Evolutionary conservation across 805 yeast genomes (phyloP).

Genomic region (Saturnispora galanensis): DNA sequence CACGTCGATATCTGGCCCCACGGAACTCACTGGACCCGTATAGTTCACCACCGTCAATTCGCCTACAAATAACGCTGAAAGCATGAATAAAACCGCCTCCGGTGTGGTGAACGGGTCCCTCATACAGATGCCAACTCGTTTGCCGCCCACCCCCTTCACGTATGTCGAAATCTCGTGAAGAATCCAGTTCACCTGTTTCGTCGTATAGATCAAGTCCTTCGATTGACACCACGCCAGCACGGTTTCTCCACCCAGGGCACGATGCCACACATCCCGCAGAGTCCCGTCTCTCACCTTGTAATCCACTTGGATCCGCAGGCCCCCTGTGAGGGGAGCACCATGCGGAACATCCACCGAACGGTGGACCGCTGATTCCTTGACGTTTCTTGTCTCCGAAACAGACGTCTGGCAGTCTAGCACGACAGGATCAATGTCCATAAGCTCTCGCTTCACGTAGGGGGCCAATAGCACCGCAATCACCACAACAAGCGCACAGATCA

Average conservation of each 20-base stretch:
- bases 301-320: conserved; percentile 53
- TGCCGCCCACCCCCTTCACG: conserved; percentile 8
- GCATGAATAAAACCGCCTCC: conserved; percentile 17
- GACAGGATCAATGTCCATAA: conserved; percentile 47
- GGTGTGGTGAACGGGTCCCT: conserved; percentile 13
- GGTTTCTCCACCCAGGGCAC: conserved; percentile 26
- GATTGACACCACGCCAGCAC: neutral
- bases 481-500: neutral
- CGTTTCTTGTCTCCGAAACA: conserved; percentile 51
- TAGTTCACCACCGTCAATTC: conserved; percentile 32
- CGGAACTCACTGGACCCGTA: conserved; percentile 33
- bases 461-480: conserved; percentile 14
- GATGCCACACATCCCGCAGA: conserved; percentile 63
- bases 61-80: conserved; percentile 26
- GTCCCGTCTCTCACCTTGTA: conserved; percentile 68
- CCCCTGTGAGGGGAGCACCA: conserved; percentile 59
- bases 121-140: conserved; percentile 5
- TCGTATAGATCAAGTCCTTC: neutral
- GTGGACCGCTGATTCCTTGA: conserved; percentile 65
- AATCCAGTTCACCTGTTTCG: conserved; percentile 6
- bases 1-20: conserved; percentile 31
- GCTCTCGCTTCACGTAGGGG: conserved; percentile 22
- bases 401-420: conserved; percentile 58
- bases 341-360: conserved; percentile 68
- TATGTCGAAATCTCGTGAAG: neutral